These are phyloP conservation scores for Trebouxia sp. DNA, from an alignment of 139 green algal species.

Conservation along the genomic window DNA sequence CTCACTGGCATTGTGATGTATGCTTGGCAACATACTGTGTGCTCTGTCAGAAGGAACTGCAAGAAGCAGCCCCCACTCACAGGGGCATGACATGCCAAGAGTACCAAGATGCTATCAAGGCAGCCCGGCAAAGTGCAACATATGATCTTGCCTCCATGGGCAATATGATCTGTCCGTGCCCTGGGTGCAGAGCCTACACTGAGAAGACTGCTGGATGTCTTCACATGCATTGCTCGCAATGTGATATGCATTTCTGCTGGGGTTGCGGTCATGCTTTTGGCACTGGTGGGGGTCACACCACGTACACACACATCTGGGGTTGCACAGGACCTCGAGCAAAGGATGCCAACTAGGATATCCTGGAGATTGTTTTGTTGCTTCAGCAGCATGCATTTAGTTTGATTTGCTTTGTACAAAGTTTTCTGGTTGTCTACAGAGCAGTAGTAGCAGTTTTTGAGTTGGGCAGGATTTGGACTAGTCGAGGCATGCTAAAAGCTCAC, in stretches of 20 bases:
- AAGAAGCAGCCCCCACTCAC: background rate
- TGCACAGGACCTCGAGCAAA: background rate
- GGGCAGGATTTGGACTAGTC: no score
- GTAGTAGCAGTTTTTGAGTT: no score
- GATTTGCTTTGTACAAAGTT: no score
- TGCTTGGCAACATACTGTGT: background rate
- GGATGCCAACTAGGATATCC: background rate
- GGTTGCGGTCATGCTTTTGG: constrained; percentile 11
- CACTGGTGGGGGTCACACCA: background rate
- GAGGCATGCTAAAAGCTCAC: no score
- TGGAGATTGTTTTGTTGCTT: no score
- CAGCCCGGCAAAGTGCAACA: background rate
- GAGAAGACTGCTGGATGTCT: background rate
- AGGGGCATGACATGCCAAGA: background rate
- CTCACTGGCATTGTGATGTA: background rate
- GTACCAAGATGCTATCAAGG: background rate
- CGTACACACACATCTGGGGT: background rate
- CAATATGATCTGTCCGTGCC: background rate
- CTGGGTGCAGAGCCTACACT: background rate
- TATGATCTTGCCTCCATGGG: background rate
- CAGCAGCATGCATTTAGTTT: no score
- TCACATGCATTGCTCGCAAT: background rate
- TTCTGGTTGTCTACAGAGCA: no score
- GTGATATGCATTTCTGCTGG: constrained; percentile 20
- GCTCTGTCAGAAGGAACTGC: background rate